These are phyloP conservation scores for Calocybe cyanea DNA, from an alignment of 768 basidiomycete genomes.

Conservation along the genomic window DNA sequence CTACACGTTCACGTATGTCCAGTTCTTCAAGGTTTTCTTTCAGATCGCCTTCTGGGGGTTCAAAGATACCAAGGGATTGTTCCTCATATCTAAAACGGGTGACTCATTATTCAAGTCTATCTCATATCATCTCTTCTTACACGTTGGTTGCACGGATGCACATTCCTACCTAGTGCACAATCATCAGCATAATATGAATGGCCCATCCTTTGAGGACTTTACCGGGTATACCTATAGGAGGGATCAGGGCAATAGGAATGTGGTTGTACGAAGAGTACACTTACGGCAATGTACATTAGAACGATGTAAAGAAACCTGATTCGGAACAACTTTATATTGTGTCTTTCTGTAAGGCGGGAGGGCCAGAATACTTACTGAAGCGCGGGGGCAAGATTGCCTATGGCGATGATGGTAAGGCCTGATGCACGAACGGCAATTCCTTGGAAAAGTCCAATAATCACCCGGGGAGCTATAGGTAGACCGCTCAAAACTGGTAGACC, in stretches of 20 bases:
- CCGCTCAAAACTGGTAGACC: conserved; percentile 35
- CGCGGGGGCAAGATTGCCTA: conserved; percentile 58
- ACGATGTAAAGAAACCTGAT: conserved; percentile 64
- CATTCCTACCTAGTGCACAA: conserved; percentile 42
- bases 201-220: too few relatives aligned
- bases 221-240: conserved; percentile 38
- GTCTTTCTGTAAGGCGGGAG: not conserved
- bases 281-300: conserved; percentile 72
- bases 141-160: conserved; percentile 68
- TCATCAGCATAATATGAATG: not conserved
- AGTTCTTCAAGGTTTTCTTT: conserved; percentile 34
- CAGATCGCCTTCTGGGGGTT: conserved; percentile 42
- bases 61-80: conserved; percentile 63
- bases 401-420: conserved; percentile 44
- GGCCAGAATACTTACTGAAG: conserved; percentile 51
- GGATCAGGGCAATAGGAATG: not conserved
- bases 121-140: conserved; percentile 25
- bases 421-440: conserved; percentile 51
- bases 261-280: conserved; percentile 16
- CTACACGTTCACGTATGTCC: conserved; percentile 39
- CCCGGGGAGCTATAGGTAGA: conserved; percentile 33
- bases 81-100: conserved; percentile 55
- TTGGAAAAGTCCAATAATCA: conserved; percentile 49
- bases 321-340: not conserved
- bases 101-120: not conserved